Conservation (phyloP, 1,284 basidiomycete genomes). For the Papiliotrema laurentii region DNA sequence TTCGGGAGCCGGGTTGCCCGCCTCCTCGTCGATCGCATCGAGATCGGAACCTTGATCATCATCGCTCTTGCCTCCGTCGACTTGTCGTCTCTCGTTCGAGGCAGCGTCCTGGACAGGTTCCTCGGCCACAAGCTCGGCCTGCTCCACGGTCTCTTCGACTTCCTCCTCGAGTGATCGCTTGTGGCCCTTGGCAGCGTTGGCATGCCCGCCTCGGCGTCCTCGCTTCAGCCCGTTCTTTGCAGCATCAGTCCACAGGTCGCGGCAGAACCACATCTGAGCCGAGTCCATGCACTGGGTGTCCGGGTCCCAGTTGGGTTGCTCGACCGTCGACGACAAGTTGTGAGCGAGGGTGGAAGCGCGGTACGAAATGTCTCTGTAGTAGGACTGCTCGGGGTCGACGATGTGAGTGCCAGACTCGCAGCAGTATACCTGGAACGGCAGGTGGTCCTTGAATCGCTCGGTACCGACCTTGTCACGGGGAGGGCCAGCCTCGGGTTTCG, state of each 20-base stretch:
- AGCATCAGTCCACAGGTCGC: conserved; percentile 83
- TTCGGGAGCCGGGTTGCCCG: conserved; percentile 39
- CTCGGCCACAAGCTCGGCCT: neutral
- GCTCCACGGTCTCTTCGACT: neutral
- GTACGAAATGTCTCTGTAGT: conserved; percentile 81
- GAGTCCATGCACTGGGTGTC: conserved; percentile 87
- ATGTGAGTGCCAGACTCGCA: conserved; percentile 94
- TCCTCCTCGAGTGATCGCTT: conserved; percentile 21
- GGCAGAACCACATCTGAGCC: conserved; percentile 90
- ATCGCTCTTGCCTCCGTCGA: conserved; percentile 52
- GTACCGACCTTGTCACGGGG: conserved; percentile 77
- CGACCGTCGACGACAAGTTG: conserved; percentile 64
- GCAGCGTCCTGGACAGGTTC: neutral
- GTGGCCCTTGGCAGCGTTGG: conserved; percentile 18
- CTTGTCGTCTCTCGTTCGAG: conserved; percentile 10
- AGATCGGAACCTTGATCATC: conserved; percentile 76
- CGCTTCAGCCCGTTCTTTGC: conserved; percentile 64
- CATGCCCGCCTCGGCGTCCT: conserved; percentile 21
- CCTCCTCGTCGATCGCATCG: conserved; percentile 71
- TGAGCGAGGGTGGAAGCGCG: conserved; percentile 71
- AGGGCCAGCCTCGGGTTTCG: conserved; percentile 81
- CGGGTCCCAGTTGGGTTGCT: conserved; percentile 59
- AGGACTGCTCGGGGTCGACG: conserved; percentile 86
- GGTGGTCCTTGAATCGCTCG: conserved; percentile 75
- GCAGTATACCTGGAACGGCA: conserved; percentile 95